Evolutionary conservation across 495 filamentous ascomycete genomes (phyloP), one percentile per base, ranked within the genome.

Genomic region (Cercophora scortea): DNA sequence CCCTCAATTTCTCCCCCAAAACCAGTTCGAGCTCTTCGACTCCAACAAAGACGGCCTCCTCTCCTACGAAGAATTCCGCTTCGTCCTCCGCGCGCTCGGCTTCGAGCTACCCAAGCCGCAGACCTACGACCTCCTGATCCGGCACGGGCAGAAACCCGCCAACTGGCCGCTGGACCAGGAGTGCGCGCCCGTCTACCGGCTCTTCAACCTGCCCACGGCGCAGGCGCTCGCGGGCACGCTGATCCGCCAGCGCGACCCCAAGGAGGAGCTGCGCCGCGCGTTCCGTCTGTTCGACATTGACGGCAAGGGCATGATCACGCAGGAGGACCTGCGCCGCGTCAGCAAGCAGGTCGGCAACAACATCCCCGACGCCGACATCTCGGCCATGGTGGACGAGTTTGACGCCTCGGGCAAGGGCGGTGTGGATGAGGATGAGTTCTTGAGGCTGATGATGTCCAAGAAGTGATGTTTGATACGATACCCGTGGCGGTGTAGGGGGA

Each of bases 321-420:
- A 96, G 17, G 83, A 89, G 49, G 93, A 98, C 75, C 64, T 98
- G 61, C 71, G 88, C 52, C 72, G 88, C 34, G 92, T 98, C 45
- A 90, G 93, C 56, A 79, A 90, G 59, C 93, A 96, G 70, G 69
- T 98, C 18, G 91, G 91, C 1, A 92, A 98, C 69, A 85, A 82
- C 42, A 72, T 98, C 39, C 89, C 94, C 61, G 91, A 98, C 62
- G 88, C 94, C 57, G 92, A 98, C 70, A 70, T 98, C 42, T 74
- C 78, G 54, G 89, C 92, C 62, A 98, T 98, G 93, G 89, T 98
- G 72, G 90, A 96, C 70, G 93, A 98, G 73, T 98, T 98, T 78
- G 93, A 98, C 75, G 73, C 96, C 52, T 87, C 92, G 65, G 90
- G 88, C 0, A 91, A 94, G 58, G 89, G 89, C 6, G 89, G 84